Percentiles rank a stretch among this genome's conserved stretches.
Evolutionary conservation across 2,329 filamentous ascomycete species (phyloP).

Genomic region (Trichoderma simmonsii): DNA sequence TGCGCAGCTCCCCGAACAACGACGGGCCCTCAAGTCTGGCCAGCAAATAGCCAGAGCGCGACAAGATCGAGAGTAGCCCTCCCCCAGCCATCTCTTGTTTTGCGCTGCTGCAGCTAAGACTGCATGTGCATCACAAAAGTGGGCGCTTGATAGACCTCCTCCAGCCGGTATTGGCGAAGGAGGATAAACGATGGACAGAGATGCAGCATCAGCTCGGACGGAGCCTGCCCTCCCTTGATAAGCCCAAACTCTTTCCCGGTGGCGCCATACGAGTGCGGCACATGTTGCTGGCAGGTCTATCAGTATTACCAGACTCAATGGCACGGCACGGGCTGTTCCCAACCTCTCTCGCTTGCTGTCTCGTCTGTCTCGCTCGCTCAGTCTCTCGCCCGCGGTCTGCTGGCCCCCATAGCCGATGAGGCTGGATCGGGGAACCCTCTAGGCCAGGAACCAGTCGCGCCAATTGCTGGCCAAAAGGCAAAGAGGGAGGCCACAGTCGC

Average conservation of each 20-base stretch:
- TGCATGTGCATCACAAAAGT: conserved; percentile 15
- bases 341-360: neutral
- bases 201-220: conserved; percentile 19
- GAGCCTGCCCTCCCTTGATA: conserved; percentile 17
- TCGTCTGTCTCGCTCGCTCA: neutral
- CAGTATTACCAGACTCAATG: neutral
- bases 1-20: neutral
- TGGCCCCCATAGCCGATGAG: neutral
- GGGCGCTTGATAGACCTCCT: conserved; percentile 11
- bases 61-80: conserved; percentile 13
- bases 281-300: neutral
- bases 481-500: neutral
- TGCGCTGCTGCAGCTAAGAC: conserved; percentile 16
- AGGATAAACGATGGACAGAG: conserved; percentile 9
- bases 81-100: conserved; percentile 20
- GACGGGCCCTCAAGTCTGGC: conserved; percentile 3
- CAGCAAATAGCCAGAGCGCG: conserved; percentile 9
- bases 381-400: neutral
- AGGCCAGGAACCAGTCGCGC: conserved; percentile 11
- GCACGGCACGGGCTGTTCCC: neutral
- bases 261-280: conserved; percentile 15
- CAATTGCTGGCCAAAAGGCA: neutral
- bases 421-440: neutral
- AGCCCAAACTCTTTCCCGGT: conserved; percentile 11
- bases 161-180: conserved; percentile 4